Base-by-base conservation (phyloP, 2,329 filamentous ascomycete genomes). In the Madurella fahalii region DNA sequence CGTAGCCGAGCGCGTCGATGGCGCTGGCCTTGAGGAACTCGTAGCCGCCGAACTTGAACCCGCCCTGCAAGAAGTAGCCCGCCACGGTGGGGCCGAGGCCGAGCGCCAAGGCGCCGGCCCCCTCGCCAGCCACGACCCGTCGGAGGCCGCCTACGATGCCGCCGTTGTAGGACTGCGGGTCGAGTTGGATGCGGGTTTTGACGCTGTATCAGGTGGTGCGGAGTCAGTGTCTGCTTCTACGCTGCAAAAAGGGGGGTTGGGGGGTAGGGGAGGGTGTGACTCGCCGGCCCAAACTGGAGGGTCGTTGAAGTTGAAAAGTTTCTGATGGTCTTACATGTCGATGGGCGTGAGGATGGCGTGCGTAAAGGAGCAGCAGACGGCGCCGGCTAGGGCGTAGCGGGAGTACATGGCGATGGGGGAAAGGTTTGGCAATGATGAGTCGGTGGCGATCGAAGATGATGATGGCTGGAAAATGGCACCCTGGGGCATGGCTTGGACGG, bases 21-120 rank as follows among this genome's bases (percentile, higher is more conserved):
- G 79, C 83, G 77, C 94, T 88, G 79, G 92, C 84, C 86, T 95
- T 95, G 87, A 95, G 95, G 78, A 95, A 86, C 79, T 95, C 90
- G 76, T 95, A 95, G 73, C 90, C 90, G 74, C 90, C 90, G 74
- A 94, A 94, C 80, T 95, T 95, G 82, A 94, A 85, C 67, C 89
- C 87, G 71, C 90, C 90, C 79, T 95, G 90, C 67, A 95, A 85
- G 86, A 95, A 95, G 80, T 95, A 95, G 74, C 90, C 90, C 63
- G 90, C 88, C 65, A 85, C 85, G 70, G 90, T 95, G 68, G 90
- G 90, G 65, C 90, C 90, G 73, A 85, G 82, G 76, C 90, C 90
- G 65, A 90, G 95, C 73, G 90, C 79, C 68, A 95, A 85, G 73
- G 90, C 90, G 73, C 86, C 88, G 70, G 87, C 86, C 77, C 90